Evolutionary conservation across 495 filamentous ascomycete species (phyloP), one percentile per base, ranked within the genome.

Genomic region (Aspergillus asperescens): DNA sequence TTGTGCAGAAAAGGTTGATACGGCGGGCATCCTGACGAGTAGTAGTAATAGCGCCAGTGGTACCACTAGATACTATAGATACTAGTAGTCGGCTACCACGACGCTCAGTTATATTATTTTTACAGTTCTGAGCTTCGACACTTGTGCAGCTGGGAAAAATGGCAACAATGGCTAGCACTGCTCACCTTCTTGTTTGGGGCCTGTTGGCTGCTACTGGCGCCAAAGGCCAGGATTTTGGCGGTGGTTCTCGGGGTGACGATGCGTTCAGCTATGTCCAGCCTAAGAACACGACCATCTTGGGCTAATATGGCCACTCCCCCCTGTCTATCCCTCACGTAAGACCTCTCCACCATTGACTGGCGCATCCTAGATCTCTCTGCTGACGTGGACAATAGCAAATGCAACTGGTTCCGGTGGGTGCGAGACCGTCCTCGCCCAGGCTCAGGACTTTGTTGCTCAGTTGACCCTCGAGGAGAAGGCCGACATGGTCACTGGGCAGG

Each of bases 381-480:
- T 43, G 41, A 43, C 41, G 10, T 28, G 1, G 18, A 34, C 7
- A 4, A 20, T 35, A 47, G 44, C 44, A 13, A 20, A 24, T 15
- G n/a, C 29, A 5, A 23, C 44, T 24, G 44, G 44, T 12, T 15
- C 19, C 8, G 44, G 44, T 3, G 42, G 42, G 2, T 93, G 89
- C 89, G 76, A 78, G 43, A 79, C 79, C 18, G 89, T 89, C 13
- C 90, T 91, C 58, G 67, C 61, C 13, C 84, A 87, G 60, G 89
- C 89, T 0, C 75, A 73, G 54, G 74, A 66, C 8, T 90, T 92
- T 52, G 88, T 93, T 28, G 79, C 77, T 16, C 79, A 89, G 67
- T 69, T 95, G 59, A 93, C 87, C 0, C 68, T 91, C 42, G 65
- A 83, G 24, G 89, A 95, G 74, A 93, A 93, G 74, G 86, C 90